A percentile compares a stretch with the other conserved stretches of the same genome.
Conservation (phyloP, 768 basidiomycete species). For the Lactarius indigo region DNA sequence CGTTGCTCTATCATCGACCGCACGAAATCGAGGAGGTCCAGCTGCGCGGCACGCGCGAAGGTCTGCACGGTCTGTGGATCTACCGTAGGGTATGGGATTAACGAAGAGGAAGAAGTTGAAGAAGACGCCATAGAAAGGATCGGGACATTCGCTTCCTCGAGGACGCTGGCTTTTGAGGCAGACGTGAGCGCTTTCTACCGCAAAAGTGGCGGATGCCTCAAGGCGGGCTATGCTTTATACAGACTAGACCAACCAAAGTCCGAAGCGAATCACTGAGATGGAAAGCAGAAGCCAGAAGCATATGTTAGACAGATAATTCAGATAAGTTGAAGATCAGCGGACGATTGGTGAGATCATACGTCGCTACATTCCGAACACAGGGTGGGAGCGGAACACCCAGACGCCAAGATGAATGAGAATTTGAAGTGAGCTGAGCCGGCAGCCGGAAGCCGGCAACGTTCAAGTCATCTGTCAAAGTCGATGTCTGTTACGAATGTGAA, state of each 20-base stretch:
- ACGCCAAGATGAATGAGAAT: conserved; percentile 11
- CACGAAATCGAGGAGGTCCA: conserved; percentile 23
- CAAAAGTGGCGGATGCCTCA: conserved; percentile 17
- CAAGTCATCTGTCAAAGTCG: conserved; percentile 21
- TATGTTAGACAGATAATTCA: conserved; percentile 12
- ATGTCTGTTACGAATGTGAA: conserved; percentile 18
- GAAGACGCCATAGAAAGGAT: conserved; percentile 21
- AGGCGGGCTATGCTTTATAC: conserved; percentile 24
- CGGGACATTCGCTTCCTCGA: conserved; percentile 6
- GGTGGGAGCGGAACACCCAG: conserved; percentile 9
- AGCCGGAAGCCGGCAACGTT: conserved; percentile 8
- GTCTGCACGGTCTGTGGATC: conserved; percentile 17
- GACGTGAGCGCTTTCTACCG: conserved; percentile 16
- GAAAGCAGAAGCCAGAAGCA: conserved; percentile 22
- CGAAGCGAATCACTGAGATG: conserved; percentile 23
- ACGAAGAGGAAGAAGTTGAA: conserved; percentile 15
- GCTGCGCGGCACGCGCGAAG: conserved; percentile 17
- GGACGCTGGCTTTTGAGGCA: conserved; percentile 22
- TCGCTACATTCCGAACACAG: conserved; percentile 15
- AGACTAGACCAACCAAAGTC: conserved; percentile 21
- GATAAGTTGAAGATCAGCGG: conserved; percentile 25
- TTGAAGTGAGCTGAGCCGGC: conserved; percentile 18
- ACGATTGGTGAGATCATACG: conserved; percentile 24
- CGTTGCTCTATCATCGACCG: conserved; percentile 25
- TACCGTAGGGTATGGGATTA: conserved; percentile 14